A percentile compares a stretch with the other conserved stretches of the same genome.
Conservation (phyloP, 2,329 filamentous ascomycete genomes). For the Claviceps sorghi region DNA sequence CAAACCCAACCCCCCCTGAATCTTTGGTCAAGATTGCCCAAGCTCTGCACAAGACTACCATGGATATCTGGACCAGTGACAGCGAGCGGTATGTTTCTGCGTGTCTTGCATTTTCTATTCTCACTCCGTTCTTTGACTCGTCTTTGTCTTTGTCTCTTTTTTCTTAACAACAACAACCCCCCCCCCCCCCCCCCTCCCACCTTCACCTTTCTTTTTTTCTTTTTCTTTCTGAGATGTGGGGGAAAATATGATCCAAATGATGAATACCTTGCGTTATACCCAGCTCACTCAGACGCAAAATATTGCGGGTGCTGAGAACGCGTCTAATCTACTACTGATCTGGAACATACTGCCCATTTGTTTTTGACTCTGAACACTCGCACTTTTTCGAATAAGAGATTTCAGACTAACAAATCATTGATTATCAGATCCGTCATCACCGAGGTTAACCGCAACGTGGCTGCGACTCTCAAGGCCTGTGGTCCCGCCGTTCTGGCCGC, state of each 20-base stretch:
- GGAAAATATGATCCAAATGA: slow-evolving; percentile 40
- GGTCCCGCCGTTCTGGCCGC: slow-evolving; percentile 73
- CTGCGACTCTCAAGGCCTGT: slow-evolving; percentile 78
- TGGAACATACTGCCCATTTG: slow-evolving; percentile 8
- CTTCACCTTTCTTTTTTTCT: too few relatives aligned
- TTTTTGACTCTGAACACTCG: not conserved
- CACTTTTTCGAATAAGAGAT: not conserved
- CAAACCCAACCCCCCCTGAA: slow-evolving; percentile 62
- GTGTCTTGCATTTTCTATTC: not conserved
- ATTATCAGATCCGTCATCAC: slow-evolving; percentile 62
- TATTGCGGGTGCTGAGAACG: slow-evolving; percentile 77
- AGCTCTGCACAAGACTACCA: slow-evolving; percentile 69
- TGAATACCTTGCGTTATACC: slow-evolving; percentile 88
- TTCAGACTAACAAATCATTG: not conserved
- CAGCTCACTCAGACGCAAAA: slow-evolving; percentile 98
- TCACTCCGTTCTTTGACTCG: slow-evolving; percentile 4
- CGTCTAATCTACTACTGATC: slow-evolving; percentile 32
- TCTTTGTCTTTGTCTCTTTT: slow-evolving; percentile 7
- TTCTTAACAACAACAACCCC: too few relatives aligned
- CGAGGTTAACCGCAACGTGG: slow-evolving; percentile 87
- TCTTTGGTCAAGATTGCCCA: slow-evolving; percentile 77
- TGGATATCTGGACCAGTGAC: slow-evolving; percentile 79
- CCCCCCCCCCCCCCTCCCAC: too few relatives aligned
- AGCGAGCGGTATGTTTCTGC: slow-evolving; percentile 66
- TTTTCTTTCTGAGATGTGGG: slow-evolving; percentile 2